Evolutionary conservation across 179 eudicot genomes (phyloP), one percentile per base, ranked within the genome.

Genomic region (Beta corolliflora): DNA sequence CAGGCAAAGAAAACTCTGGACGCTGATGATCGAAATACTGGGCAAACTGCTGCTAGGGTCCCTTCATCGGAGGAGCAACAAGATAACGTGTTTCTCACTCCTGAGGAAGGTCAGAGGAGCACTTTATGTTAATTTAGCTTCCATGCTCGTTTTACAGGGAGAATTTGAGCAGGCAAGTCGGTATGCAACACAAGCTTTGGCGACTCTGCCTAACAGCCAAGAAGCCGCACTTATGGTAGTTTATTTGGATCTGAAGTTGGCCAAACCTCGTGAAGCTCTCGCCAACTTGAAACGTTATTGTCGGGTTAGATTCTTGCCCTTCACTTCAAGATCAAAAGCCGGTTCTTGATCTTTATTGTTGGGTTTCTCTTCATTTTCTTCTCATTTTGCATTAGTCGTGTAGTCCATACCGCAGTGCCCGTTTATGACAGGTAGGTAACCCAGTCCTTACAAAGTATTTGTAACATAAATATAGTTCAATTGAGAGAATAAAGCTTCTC

Each of bases 391-490:
- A 23, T 90, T 80, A 73, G 81, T 84, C 66, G 52, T 73, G 80
- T 83, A 81, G 90, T 86, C 84, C 87, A 79, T 87, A 84, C 81
- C 79, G 78, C 83, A 64, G 78, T 73, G 79, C 77, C 84, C 78
- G 83, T 84, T 48, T 87, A 88, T 76, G 79, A 88, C 84, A 86
- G 85, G 89, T 91, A 91, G 90, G 86, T 88, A 73, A 83, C 77
- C 65, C 74, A 74, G 81, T 89, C 90, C 89, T 89, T 83, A 61
- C 80, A 66, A 79, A 82, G 89, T 86, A 87, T 88, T 83, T 95
- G 98, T 95, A 92, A 87, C 97, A 92, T 92, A 91, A 83, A 82
- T 91, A 93, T 88, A 89, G 94, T 81, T 81, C 84, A 80, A 83
- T 82, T 86, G 84, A 84, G 89, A 82, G 85, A 89, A 91, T 90